These are phyloP conservation scores for Beauveria pseudobassiana DNA, from an alignment of 2,329 filamentous ascomycete genomes.

Conservation along the genomic window DNA sequence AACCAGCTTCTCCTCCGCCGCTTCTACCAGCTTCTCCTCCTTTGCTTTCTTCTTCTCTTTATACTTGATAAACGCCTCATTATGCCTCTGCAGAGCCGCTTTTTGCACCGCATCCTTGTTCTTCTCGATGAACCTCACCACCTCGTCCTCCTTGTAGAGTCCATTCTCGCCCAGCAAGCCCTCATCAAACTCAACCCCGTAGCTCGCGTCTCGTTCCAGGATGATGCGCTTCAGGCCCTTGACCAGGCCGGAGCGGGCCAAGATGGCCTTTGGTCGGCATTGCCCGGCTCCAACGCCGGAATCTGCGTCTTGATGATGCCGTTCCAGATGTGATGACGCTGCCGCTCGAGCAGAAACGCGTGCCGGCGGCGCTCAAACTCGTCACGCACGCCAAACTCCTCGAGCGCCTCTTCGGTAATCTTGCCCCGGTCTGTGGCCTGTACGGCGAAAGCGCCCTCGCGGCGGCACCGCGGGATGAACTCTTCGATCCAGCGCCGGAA, in stretches of 20 bases:
- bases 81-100: constrained; percentile 23
- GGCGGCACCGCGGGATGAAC: constrained; percentile 49
- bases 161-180: constrained; percentile 30
- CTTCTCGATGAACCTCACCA: constrained; percentile 33
- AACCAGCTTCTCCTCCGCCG: neutral
- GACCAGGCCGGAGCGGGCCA: constrained; percentile 27
- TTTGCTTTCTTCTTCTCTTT: neutral
- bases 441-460: constrained; percentile 27
- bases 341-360: constrained; percentile 33
- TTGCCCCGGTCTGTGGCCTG: constrained; percentile 30
- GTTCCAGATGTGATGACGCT: constrained; percentile 36
- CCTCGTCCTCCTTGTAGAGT: constrained; percentile 34
- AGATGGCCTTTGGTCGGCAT: constrained; percentile 17
- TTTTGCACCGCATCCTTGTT: constrained; percentile 32
- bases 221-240: constrained; percentile 44
- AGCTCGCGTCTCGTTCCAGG: constrained; percentile 33
- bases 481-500: constrained; percentile 56
- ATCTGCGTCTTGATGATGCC: constrained; percentile 35
- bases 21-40: neutral
- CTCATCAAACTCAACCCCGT: constrained; percentile 25
- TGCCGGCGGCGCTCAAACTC: constrained; percentile 37
- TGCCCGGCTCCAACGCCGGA: constrained; percentile 19
- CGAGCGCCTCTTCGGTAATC: constrained; percentile 47
- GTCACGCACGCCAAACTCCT: constrained; percentile 35
- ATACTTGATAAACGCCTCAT: constrained; percentile 12